Conservation (phyloP, 352 stramenopile genomes). For the Phytophthora parvispora region DNA sequence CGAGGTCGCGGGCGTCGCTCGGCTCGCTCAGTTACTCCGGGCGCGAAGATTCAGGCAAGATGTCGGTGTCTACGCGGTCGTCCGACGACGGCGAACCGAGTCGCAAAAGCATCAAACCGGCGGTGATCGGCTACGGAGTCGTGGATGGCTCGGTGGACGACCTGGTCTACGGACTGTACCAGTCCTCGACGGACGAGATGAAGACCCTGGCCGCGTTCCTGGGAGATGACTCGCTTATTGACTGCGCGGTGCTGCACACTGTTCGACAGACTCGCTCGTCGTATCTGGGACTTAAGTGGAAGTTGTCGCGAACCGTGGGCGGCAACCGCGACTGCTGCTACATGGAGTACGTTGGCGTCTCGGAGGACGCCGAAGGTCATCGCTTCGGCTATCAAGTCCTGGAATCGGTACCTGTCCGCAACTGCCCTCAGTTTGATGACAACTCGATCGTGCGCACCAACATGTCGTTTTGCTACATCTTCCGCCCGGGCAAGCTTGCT, state of each 20-base stretch:
- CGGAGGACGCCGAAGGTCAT: conserved; percentile 59
- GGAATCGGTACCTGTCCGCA: conserved; percentile 68
- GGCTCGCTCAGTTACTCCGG: conserved; percentile 39
- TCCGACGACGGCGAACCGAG: conserved; percentile 45
- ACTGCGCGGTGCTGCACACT: conserved; percentile 71
- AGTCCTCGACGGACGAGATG: conserved; percentile 66
- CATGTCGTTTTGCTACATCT: conserved; percentile 81
- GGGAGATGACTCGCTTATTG: conserved; percentile 65
- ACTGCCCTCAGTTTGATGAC: conserved; percentile 75
- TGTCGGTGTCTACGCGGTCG: conserved; percentile 37
- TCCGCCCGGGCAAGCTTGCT: conserved; percentile 55
- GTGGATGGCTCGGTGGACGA: conserved; percentile 63
- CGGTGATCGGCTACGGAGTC: conserved; percentile 58
- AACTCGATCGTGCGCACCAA: conserved; percentile 82
- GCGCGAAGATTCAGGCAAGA: conserved; percentile 18
- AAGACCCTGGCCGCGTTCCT: conserved; percentile 65
- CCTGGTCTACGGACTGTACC: conserved; percentile 60
- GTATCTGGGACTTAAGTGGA: conserved; percentile 83
- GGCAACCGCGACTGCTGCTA: conserved; percentile 82
- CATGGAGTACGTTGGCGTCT: conserved; percentile 73
- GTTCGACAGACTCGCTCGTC: conserved; percentile 61
- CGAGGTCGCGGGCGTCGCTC: conserved; percentile 33
- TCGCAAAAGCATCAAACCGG: conserved; percentile 56
- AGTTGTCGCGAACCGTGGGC: conserved; percentile 70
- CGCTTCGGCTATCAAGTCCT: conserved; percentile 76